phyloP scores from a whole-genome alignment of 1,139 yeast genomes.

The Protomyces gravidus region DNA sequence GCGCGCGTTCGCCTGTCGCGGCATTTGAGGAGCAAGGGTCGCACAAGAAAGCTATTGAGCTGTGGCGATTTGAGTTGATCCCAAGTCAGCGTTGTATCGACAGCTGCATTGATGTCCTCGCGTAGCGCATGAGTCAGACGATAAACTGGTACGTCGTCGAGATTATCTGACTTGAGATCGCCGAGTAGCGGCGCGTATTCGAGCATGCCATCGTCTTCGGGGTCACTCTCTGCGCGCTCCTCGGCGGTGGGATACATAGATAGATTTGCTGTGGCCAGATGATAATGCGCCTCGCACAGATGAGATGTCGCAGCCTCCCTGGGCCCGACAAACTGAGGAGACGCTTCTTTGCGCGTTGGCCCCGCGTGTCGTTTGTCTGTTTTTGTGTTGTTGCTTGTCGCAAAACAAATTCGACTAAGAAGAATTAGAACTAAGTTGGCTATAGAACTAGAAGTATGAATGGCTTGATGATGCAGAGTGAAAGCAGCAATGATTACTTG shows the following conservation, averaged over 20 bases:
- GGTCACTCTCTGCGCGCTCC: neutral
- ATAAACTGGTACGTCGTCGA: conserved; percentile 41
- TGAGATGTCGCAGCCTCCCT: too few relatives aligned
- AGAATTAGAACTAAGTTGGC: neutral
- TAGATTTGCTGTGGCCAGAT: too few relatives aligned
- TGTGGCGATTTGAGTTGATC: conserved; percentile 58
- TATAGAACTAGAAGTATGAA: neutral
- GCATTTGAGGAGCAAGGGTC: conserved; percentile 47
- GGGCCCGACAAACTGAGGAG: too few relatives aligned
- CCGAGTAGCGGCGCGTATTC: conserved; percentile 8
- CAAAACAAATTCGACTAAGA: too few relatives aligned
- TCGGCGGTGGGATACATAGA: too few relatives aligned
- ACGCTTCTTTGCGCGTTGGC: too few relatives aligned
- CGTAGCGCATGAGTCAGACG: conserved; percentile 33
- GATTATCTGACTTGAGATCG: conserved; percentile 14
- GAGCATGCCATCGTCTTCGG: neutral
- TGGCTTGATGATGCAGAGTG: neutral
- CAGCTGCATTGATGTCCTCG: conserved; percentile 43
- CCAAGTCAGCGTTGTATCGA: conserved; percentile 50
- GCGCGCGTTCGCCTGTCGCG: conserved; percentile 39
- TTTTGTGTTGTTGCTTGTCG: too few relatives aligned
- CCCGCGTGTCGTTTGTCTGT: too few relatives aligned
- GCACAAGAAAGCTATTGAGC: conserved; percentile 49
- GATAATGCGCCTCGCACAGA: too few relatives aligned
- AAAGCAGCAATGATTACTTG: neutral